Conservation (phyloP, 768 basidiomycete species). For the Candolleomyces aberdarensis region DNA sequence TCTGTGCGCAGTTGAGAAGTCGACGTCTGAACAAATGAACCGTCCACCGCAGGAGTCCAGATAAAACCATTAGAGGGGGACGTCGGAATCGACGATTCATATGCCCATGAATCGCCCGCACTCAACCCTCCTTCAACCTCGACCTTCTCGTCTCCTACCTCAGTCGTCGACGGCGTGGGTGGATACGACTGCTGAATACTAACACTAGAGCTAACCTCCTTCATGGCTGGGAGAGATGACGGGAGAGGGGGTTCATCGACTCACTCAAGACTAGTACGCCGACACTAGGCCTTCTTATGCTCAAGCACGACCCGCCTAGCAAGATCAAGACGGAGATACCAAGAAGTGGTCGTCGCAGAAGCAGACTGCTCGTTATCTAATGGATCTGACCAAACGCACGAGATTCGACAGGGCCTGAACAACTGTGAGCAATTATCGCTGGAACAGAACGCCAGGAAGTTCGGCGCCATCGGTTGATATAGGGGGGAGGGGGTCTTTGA, state of each 20-base stretch:
- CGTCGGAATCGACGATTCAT: slow-evolving; percentile 4
- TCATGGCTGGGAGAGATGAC: too few species aligned
- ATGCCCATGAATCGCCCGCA: background rate
- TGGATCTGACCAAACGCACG: background rate
- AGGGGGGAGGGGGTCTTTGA: background rate
- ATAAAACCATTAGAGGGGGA: slow-evolving; percentile 30
- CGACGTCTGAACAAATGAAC: background rate
- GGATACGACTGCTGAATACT: too few species aligned
- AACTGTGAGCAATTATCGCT: background rate
- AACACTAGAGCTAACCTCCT: too few species aligned
- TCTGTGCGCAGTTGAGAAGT: background rate
- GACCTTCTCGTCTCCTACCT: slow-evolving; percentile 26
- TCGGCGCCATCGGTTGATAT: background rate
- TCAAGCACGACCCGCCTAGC: background rate
- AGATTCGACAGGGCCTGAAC: background rate
- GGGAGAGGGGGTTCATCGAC: too few species aligned
- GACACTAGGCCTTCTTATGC: background rate
- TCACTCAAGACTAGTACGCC: too few species aligned
- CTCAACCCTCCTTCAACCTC: slow-evolving; percentile 8
- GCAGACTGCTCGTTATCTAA: background rate
- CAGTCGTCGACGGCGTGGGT: background rate
- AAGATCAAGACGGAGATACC: background rate
- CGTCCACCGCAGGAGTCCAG: slow-evolving; percentile 31
- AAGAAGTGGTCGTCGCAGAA: background rate
- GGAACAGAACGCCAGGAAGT: background rate